phyloP scores from a whole-genome alignment of 2,329 filamentous ascomycete species.

The Colletotrichum australisinense region DNA sequence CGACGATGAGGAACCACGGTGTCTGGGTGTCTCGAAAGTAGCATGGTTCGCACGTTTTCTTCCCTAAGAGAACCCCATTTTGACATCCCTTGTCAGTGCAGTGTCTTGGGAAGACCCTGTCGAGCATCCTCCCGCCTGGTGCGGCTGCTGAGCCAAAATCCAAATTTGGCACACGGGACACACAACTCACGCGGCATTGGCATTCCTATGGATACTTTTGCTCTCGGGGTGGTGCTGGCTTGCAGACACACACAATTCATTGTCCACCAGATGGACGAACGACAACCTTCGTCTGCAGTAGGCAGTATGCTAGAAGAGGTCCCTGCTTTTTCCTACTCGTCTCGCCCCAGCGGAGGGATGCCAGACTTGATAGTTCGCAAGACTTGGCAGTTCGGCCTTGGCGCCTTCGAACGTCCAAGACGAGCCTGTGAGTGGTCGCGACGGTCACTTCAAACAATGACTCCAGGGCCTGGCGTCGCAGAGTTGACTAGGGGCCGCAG shows the following conservation, averaged over 20 bases:
- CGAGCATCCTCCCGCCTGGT: background rate
- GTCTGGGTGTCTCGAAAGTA: constrained; percentile 32
- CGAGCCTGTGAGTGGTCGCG: constrained; percentile 15
- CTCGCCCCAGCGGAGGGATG: background rate
- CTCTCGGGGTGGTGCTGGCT: background rate
- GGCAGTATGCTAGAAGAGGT: background rate
- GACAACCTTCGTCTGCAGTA: background rate
- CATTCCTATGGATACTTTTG: background rate
- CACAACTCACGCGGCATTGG: background rate
- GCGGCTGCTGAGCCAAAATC: constrained; percentile 24
- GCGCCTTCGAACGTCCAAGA: constrained; percentile 11
- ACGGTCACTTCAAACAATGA: constrained; percentile 28
- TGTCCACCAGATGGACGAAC: background rate
- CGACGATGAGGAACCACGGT: constrained; percentile 22
- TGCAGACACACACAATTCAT: background rate
- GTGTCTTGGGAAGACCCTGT: background rate
- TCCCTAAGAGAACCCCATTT: too few species aligned
- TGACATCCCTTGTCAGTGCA: background rate
- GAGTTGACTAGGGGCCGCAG: constrained; percentile 14
- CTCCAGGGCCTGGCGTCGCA: constrained; percentile 25
- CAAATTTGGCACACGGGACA: constrained; percentile 6
- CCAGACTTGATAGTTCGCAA: background rate
- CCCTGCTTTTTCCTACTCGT: background rate
- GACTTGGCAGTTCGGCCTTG: constrained; percentile 28
- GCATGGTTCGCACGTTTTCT: constrained; percentile 30